phyloP scores from a whole-genome alignment of 192 early-diverging fungal genomes.

The Coemansia sp. region DNA sequence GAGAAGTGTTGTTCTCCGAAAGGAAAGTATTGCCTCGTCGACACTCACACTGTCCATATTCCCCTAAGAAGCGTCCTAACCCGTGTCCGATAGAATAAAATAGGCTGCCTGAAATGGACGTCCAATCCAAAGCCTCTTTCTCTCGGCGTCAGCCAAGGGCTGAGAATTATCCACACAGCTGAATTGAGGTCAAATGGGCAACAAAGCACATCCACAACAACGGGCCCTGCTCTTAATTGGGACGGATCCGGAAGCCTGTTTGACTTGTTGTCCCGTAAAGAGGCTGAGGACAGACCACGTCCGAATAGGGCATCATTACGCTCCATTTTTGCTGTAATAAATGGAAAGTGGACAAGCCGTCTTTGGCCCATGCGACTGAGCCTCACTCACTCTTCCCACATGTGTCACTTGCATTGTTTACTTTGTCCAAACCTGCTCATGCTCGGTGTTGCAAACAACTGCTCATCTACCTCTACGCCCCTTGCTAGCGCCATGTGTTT shows the following conservation, averaged over 20 bases:
- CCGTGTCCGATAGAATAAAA: not conserved
- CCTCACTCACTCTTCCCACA: slow-evolving; percentile 10
- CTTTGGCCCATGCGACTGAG: slow-evolving; percentile 26
- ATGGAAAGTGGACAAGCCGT: not conserved
- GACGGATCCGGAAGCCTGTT: slow-evolving; percentile 1
- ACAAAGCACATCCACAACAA: not conserved
- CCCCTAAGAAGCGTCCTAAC: not conserved
- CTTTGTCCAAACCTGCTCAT: not conserved
- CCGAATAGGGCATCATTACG: not conserved
- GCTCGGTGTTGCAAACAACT: not conserved
- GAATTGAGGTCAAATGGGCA: not conserved
- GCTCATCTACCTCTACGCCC: not conserved
- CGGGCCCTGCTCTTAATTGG: not conserved
- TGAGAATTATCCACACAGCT: not conserved
- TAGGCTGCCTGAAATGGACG: not conserved
- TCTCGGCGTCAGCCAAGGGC: not conserved
- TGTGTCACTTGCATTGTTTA: slow-evolving; percentile 5
- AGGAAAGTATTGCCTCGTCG: not conserved
- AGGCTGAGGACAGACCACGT: not conserved
- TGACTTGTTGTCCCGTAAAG: not conserved
- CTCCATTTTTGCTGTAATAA: not conserved
- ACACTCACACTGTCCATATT: not conserved
- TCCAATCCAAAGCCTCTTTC: not conserved
- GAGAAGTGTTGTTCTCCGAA: not conserved
- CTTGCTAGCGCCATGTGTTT: slow-evolving; percentile 3